A percentile compares a stretch with the other conserved stretches of the same genome.
These are phyloP conservation scores for Alternaria panax DNA, from an alignment of 2,329 filamentous ascomycete genomes.

Conservation along the genomic window DNA sequence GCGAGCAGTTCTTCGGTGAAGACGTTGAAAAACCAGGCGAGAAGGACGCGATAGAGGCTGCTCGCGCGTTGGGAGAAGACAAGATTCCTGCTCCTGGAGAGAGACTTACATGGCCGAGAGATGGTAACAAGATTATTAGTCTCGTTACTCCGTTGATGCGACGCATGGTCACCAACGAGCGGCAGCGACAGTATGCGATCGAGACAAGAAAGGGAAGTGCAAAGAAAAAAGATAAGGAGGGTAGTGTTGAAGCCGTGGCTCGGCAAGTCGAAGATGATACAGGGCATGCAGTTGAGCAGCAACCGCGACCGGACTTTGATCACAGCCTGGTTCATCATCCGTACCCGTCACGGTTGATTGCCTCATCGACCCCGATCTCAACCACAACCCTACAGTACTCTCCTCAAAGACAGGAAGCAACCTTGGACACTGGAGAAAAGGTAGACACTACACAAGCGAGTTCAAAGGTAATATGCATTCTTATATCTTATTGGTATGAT, in stretches of 20 bases:
- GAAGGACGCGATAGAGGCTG: slow-evolving; percentile 44
- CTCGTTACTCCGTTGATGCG: slow-evolving; percentile 64
- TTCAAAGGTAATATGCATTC: neutral
- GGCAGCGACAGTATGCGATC: slow-evolving; percentile 65
- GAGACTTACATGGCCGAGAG: slow-evolving; percentile 61
- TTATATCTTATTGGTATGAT: neutral
- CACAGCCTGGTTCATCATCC: slow-evolving; percentile 9
- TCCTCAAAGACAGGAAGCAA: neutral
- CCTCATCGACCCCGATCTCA: slow-evolving; percentile 1
- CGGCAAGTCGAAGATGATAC: slow-evolving; percentile 12
- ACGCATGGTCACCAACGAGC: slow-evolving; percentile 67
- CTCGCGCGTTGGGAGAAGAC: slow-evolving; percentile 51
- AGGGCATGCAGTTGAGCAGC: slow-evolving; percentile 18
- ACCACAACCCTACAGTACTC: neutral
- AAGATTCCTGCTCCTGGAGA: slow-evolving; percentile 42
- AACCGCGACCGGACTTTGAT: slow-evolving; percentile 19
- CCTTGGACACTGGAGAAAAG: neutral
- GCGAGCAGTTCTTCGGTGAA: slow-evolving; percentile 60
- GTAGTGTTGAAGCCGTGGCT: slow-evolving; percentile 24
- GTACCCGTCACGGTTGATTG: slow-evolving; percentile 1
- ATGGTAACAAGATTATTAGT: slow-evolving; percentile 64
- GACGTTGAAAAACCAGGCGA: slow-evolving; percentile 42
- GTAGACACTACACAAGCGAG: neutral
- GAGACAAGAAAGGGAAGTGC: slow-evolving; percentile 61
- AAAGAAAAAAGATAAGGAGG: slow-evolving; percentile 43